Conservation (phyloP, 495 filamentous ascomycete species). For the Lichenothelia convexa region DNA sequence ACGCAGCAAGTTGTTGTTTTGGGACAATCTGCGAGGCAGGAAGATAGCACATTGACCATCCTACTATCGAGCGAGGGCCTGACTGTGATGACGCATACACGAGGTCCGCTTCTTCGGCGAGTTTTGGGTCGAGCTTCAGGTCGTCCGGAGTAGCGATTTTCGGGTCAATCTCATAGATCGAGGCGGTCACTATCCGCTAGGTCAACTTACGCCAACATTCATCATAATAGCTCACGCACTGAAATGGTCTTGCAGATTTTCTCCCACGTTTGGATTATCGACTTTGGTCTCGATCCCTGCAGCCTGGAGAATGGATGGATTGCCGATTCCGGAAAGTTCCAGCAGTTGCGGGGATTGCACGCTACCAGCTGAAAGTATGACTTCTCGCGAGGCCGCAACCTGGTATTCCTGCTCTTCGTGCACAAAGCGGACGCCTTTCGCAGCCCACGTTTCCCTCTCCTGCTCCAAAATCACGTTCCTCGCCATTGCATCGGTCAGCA, state of each 20-base stretch:
- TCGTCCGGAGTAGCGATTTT: constrained; percentile 24
- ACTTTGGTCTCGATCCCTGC: constrained; percentile 32
- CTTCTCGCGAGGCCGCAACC: constrained; percentile 28
- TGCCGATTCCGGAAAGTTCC: constrained; percentile 45
- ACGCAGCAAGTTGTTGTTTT: not conserved
- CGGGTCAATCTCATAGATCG: constrained; percentile 29
- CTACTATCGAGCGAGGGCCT: constrained; percentile 19
- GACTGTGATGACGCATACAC: constrained; percentile 18
- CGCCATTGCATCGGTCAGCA: constrained; percentile 9
- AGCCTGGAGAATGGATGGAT: constrained; percentile 25
- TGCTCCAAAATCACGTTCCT: constrained; percentile 4
- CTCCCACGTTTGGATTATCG: constrained; percentile 42
- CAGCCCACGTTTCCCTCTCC: constrained; percentile 3
- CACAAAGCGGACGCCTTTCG: constrained; percentile 21
- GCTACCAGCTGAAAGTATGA: constrained; percentile 43
- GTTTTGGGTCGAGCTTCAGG: constrained; percentile 17
- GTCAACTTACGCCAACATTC: constrained; percentile 3
- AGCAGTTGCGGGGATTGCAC: constrained; percentile 47
- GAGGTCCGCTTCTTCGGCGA: constrained; percentile 12
- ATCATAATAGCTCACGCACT: constrained; percentile 7
- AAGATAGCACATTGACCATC: not conserved
- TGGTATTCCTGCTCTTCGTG: constrained; percentile 16
- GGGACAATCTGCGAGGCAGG: not conserved
- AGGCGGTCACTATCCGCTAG: constrained; percentile 17
- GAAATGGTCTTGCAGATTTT: constrained; percentile 47